phyloP scores from a whole-genome alignment of 2,329 filamentous ascomycete genomes.

The Aspergillus novoparasiticus region DNA sequence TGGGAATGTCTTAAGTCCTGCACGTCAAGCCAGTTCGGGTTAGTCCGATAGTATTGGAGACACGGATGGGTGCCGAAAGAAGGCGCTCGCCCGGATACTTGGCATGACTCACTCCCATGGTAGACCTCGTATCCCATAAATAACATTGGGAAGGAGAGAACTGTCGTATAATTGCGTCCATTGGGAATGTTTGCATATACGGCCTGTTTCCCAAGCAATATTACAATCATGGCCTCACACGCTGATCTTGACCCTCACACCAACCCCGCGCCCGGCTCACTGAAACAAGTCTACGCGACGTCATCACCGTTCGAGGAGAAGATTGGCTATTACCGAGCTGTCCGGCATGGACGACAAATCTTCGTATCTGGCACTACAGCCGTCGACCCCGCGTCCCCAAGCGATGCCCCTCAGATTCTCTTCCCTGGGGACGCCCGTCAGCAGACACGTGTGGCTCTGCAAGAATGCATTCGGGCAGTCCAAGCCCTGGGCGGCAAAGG shows the following conservation, averaged over 20 bases:
- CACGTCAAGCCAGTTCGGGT: not conserved
- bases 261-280: not conserved
- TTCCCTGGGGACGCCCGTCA: conserved; percentile 35
- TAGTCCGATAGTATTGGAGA: not conserved
- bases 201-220: not conserved
- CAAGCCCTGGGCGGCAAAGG: conserved; percentile 34
- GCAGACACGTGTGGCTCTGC: conserved; percentile 32
- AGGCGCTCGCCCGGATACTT: not conserved
- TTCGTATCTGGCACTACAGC: conserved; percentile 45
- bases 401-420: conserved; percentile 30
- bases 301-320: conserved; percentile 39
- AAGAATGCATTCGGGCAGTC: conserved; percentile 35
- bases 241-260: not conserved
- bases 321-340: conserved; percentile 43
- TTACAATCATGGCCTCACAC: not conserved
- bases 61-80: not conserved
- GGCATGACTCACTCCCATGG: not conserved
- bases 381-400: conserved; percentile 34
- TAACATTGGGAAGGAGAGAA: not conserved
- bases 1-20: not conserved
- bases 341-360: conserved; percentile 38
- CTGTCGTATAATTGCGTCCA: not conserved
- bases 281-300: conserved; percentile 34
- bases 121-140: not conserved
- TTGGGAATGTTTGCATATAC: not conserved